Base-by-base conservation (phyloP, 1,284 basidiomycete genomes). In the Ustilago trichophora region DNA sequence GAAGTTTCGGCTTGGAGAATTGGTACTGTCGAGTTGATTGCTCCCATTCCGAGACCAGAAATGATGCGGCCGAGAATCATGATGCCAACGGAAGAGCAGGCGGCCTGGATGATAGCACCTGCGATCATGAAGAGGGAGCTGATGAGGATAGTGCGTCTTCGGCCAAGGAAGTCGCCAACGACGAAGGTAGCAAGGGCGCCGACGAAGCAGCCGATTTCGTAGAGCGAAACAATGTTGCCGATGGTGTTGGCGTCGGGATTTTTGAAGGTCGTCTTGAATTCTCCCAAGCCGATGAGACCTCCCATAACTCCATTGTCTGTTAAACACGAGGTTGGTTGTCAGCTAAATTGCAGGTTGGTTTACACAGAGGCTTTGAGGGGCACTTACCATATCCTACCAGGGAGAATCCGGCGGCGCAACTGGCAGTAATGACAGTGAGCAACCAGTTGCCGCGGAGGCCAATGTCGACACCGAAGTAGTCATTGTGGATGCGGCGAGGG, bases 1-100 rank as follows among this genome's bases (percentile, higher is more conserved):
- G 87, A 87, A 62, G 87, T 87, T 76, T 90, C 89, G 0, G 88
- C 87, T 50, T 89, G 88, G 65, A 88, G 88, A 15, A 84, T 84
- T 7, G 86, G 86, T 45, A 87, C 85, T 16, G 86, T 86, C 5
- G 85, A 84, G 18, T 86, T 87, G 72, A 89, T 89, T 42, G 89
- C 77, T 24, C 89, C 89, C 71, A 90, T 90, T 10, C 89, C 85
- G 53, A 90, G 72, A 26, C 88, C 88, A 0, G 87, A 87, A 40
- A 89, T 75, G 33, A 88, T 84, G 19, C 88, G 87, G 10, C 87
- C 87, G 19, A 87, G 85, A 22, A 87, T 84, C 77, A 89, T 85
- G 66, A 87, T 85, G 2, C 85, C 82, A 58, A 88, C 86, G 40
- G 83, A 82, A 72, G 83, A 86, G 6, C 87, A 85, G 11, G 86